Evolutionary conservation across 208 protist species (phyloP).

Genomic region (Herpetomonas samuelpessoai): DNA sequence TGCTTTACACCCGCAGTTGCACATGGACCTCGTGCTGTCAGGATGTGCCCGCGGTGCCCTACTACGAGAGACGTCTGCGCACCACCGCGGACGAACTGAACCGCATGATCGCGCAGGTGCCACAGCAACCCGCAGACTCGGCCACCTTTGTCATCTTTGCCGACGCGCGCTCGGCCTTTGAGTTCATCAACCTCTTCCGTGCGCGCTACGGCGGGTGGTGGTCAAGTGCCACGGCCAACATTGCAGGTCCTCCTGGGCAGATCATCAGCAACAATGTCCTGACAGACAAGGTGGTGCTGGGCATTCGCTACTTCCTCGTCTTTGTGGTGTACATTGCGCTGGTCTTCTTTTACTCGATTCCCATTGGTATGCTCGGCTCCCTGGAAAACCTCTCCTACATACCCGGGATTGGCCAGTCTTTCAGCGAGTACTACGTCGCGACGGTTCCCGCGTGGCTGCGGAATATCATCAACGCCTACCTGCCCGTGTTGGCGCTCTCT

Average conservation of each 20-base stretch:
- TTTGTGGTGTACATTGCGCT: slow-evolving; percentile 49
- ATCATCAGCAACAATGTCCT: slow-evolving; percentile 69
- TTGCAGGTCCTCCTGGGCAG: slow-evolving; percentile 63
- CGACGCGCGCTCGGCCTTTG: slow-evolving; percentile 54
- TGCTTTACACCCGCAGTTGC: slow-evolving; percentile 25
- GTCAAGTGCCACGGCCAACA: slow-evolving; percentile 39
- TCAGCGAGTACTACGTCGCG: slow-evolving; percentile 25
- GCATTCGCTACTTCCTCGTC: slow-evolving; percentile 44
- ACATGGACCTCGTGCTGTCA: slow-evolving; percentile 35
- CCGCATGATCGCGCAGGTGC: slow-evolving; percentile 34
- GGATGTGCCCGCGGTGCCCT: slow-evolving; percentile 48
- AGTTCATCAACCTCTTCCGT: slow-evolving; percentile 74
- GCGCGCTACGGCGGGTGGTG: slow-evolving; percentile 31
- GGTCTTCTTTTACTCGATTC: slow-evolving; percentile 70
- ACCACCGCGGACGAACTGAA: slow-evolving; percentile 36
- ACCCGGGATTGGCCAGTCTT: slow-evolving; percentile 32
- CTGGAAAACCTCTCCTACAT: slow-evolving; percentile 61
- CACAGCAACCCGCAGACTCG: slow-evolving; percentile 27
- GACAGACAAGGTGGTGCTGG: slow-evolving; percentile 32
- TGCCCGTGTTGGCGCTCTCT: slow-evolving; percentile 64
- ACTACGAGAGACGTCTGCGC: slow-evolving; percentile 42
- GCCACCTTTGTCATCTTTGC: slow-evolving; percentile 74
- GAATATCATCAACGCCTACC: slow-evolving; percentile 44
- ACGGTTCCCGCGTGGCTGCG: slow-evolving; percentile 42
- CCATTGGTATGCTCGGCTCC: slow-evolving; percentile 72